A percentile compares a stretch with the other conserved stretches of the same genome.
Conservation (phyloP, 768 basidiomycete species). For the Phlegmacium glaucopus region DNA sequence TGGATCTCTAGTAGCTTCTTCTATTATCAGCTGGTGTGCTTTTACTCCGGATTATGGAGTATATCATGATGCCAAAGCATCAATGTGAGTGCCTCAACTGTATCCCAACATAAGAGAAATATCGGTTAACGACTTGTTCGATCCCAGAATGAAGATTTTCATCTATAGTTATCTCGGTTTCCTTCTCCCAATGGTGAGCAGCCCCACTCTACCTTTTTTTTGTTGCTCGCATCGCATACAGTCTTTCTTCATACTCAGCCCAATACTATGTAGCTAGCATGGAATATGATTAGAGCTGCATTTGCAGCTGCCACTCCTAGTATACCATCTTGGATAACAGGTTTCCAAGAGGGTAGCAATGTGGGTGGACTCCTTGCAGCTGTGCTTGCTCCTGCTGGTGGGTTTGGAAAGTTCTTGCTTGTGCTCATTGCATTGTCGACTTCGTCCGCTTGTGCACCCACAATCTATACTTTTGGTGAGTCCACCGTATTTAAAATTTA, state of each 20-base stretch:
- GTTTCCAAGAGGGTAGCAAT: slow-evolving; percentile 49
- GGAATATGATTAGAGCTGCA: slow-evolving; percentile 62
- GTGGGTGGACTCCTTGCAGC: slow-evolving; percentile 64
- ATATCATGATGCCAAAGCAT: slow-evolving; percentile 32
- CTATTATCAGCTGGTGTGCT: slow-evolving; percentile 34
- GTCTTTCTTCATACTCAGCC: too few species aligned
- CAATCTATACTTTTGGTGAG: slow-evolving; percentile 70
- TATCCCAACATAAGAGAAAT: too few species aligned
- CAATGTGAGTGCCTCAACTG: too few species aligned
- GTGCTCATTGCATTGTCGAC: slow-evolving; percentile 73
- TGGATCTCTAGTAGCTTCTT: slow-evolving; percentile 35
- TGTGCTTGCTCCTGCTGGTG: slow-evolving; percentile 55
- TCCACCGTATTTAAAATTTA: not conserved
- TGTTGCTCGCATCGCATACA: too few species aligned
- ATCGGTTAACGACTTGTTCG: too few species aligned
- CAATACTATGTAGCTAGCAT: slow-evolving; percentile 32
- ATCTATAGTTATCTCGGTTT: slow-evolving; percentile 64
- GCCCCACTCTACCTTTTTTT: not conserved
- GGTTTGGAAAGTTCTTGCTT: slow-evolving; percentile 69
- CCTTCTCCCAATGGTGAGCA: slow-evolving; percentile 53
- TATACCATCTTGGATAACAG: slow-evolving; percentile 53
- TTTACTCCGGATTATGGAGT: slow-evolving; percentile 44
- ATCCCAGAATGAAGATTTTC: slow-evolving; percentile 59
- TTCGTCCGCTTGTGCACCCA: slow-evolving; percentile 69
- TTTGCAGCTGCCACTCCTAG: slow-evolving; percentile 54